Base-by-base conservation (phyloP, 768 basidiomycete species). In the Symmetrospora coprosmae region DNA sequence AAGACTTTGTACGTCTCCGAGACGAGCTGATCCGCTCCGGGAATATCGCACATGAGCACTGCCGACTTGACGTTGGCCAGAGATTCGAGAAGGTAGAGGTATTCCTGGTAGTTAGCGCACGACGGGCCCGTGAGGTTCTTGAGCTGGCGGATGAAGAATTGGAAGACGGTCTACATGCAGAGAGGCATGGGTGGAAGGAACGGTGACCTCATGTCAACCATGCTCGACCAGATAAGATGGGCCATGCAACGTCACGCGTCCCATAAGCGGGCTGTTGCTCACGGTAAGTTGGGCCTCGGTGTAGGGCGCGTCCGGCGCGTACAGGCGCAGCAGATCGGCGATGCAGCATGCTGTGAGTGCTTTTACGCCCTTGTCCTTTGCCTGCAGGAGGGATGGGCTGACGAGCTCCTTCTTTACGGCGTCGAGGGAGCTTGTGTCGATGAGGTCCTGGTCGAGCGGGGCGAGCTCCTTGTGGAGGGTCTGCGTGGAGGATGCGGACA, bases 231-330 rank as follows among this genome's bases (percentile, higher is more conserved):
- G n/a, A n/a, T n/a, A n/a, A n/a, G n/a, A n/a, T n/a, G n/a, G n/a
- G n/a, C n/a, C n/a, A n/a, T n/a, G n/a, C n/a, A n/a, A n/a, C n/a
- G n/a, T n/a, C n/a, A n/a, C n/a, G n/a, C n/a, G n/a, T n/a, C n/a
- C n/a, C n/a, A n/a, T n/a, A n/a, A n/a, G n/a, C n/a, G n/a, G n/a
- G n/a, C 16, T 9, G 33, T 7, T n/a, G n/a, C n/a, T n/a, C n/a
- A n/a, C n/a, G n/a, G n/a, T n/a, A n/a, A n/a, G 81, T 71, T 96
- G 87, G 47, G 78, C 73, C 49, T 84, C 82, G 14, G 84, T 91
- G 71, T 92, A 97, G 13, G 94, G 94, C 23, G 94, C 91, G 72
- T 97, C 89, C 1, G 94, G 94, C 1, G 94, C 94, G 71, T 88
- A 96, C 37, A 97, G 79, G 40, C 89, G 76, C 61, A 99, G 81